phyloP scores from a whole-genome alignment of 2,329 filamentous ascomycete genomes.

The Arthrobotrys sphaeroides region DNA sequence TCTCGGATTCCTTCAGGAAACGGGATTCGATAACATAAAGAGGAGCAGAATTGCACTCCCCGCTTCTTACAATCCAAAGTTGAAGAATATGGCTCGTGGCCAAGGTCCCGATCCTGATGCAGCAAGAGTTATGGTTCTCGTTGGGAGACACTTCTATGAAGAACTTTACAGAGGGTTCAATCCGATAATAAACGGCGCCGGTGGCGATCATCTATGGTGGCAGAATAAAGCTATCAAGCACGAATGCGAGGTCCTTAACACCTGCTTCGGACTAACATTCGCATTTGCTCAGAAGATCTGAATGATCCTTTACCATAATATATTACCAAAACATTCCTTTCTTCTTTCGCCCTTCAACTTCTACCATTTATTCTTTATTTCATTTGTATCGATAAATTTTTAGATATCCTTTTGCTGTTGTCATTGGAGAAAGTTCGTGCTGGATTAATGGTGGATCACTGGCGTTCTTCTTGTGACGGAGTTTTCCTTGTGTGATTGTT shows the following conservation, averaged over 20 bases:
- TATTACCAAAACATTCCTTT: neutral
- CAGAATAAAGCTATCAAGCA: constrained; percentile 50
- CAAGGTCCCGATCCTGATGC: constrained; percentile 52
- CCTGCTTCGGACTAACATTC: constrained; percentile 52
- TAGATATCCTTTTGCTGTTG: constrained; percentile 24
- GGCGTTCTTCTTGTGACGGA: constrained; percentile 48
- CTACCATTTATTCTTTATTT: constrained; percentile 7
- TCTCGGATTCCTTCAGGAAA: constrained; percentile 48
- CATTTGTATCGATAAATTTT: neutral
- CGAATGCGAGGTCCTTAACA: constrained; percentile 51
- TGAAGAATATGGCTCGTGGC: constrained; percentile 38
- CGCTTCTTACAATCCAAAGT: constrained; percentile 45
- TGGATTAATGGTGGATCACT: constrained; percentile 42
- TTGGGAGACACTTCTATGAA: constrained; percentile 53
- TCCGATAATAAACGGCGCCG: constrained; percentile 18
- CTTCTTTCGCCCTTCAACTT: neutral
- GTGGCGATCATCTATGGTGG: constrained; percentile 52
- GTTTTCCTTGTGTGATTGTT: constrained; percentile 14
- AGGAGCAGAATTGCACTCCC: constrained; percentile 53
- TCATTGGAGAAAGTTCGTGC: constrained; percentile 11
- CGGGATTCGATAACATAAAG: constrained; percentile 53
- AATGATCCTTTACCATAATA: neutral
- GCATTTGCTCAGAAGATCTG: constrained; percentile 53
- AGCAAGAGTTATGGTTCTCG: constrained; percentile 52
- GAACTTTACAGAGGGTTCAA: constrained; percentile 52